Percentiles rank a stretch among this genome's conserved stretches.
Conservation (phyloP, 345 rosid species). For the Salix caprea region DNA sequence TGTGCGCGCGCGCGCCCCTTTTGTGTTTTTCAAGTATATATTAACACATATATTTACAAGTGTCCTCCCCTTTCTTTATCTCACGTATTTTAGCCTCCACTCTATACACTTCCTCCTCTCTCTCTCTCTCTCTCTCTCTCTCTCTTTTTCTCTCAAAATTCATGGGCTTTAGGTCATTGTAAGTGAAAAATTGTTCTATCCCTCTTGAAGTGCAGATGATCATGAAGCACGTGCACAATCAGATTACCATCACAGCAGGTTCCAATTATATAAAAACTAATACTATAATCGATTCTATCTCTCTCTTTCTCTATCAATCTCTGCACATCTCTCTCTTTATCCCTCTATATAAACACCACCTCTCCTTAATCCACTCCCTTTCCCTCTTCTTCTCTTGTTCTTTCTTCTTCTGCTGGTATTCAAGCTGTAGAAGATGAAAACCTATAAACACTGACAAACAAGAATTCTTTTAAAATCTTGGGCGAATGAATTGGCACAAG, state of each 20-base stretch:
- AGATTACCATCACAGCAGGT: conserved; percentile 66
- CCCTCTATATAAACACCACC: conserved; percentile 6
- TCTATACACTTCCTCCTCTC: conserved; percentile 12
- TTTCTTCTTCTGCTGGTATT: not conserved
- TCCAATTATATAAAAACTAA: conserved; percentile 36
- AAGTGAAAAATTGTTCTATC: conserved; percentile 18
- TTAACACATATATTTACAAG: too few species aligned
- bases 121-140: conserved; percentile 22
- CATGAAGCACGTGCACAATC: conserved; percentile 74
- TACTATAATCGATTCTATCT: conserved; percentile 46
- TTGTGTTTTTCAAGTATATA: not conserved
- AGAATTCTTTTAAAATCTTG: not conserved
- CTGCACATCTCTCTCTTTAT: conserved; percentile 8
- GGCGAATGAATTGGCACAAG: not conserved
- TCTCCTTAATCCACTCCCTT: conserved; percentile 4
- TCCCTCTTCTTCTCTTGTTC: not conserved
- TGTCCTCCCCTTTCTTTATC: conserved; percentile 9
- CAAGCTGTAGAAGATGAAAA: conserved; percentile 1
- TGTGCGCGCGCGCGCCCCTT: not conserved
- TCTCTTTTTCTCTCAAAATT: conserved; percentile 11
- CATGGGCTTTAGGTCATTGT: conserved; percentile 19
- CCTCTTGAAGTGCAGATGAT: conserved; percentile 51
- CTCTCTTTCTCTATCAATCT: conserved; percentile 20
- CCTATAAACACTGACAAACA: not conserved
- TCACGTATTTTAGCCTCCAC: conserved; percentile 3